phyloP scores from a whole-genome alignment of 805 yeast species.

The Starmerella cellae region DNA sequence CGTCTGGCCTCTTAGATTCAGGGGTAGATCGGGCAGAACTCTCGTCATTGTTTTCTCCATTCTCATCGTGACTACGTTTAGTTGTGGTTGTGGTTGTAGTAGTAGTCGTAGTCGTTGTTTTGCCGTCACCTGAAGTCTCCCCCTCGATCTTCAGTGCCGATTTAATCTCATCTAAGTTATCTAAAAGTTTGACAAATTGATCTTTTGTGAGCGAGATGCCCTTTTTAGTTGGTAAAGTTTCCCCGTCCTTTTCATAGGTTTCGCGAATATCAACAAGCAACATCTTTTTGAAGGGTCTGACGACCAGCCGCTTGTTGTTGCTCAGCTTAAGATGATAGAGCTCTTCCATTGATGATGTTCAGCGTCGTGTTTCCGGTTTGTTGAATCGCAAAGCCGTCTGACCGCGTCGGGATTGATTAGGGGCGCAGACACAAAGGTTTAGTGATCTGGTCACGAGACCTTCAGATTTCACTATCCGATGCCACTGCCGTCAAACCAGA shows the following conservation, averaged over 20 bases:
- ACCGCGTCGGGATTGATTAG: too few relatives aligned
- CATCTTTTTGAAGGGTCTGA: constrained; percentile 54
- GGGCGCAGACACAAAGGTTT: too few relatives aligned
- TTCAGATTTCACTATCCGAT: too few relatives aligned
- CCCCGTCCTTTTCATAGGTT: constrained; percentile 50
- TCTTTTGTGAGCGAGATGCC: constrained; percentile 24
- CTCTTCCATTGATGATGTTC: not conserved
- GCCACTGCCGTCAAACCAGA: too few relatives aligned
- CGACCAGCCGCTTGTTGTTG: constrained; percentile 55
- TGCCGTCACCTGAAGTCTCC: not conserved
- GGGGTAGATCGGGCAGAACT: too few relatives aligned
- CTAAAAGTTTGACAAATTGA: constrained; percentile 13
- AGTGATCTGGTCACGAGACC: too few relatives aligned
- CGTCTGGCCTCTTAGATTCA: too few relatives aligned
- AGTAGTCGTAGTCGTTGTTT: not conserved
- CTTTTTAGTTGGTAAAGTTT: constrained; percentile 69
- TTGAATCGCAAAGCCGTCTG: too few relatives aligned
- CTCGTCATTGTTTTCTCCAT: too few relatives aligned
- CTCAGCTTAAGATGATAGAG: constrained; percentile 33
- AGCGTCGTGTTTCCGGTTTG: too few relatives aligned
- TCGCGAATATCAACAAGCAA: constrained; percentile 75
- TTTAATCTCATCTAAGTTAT: constrained; percentile 7
- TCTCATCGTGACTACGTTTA: too few relatives aligned
- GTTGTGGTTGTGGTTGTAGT: not conserved
- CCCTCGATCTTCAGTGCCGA: constrained; percentile 7